Evolutionary conservation across 805 yeast species (phyloP), one percentile per base, ranked within the genome.

Genomic region (Cyberlindnera mrakii): DNA sequence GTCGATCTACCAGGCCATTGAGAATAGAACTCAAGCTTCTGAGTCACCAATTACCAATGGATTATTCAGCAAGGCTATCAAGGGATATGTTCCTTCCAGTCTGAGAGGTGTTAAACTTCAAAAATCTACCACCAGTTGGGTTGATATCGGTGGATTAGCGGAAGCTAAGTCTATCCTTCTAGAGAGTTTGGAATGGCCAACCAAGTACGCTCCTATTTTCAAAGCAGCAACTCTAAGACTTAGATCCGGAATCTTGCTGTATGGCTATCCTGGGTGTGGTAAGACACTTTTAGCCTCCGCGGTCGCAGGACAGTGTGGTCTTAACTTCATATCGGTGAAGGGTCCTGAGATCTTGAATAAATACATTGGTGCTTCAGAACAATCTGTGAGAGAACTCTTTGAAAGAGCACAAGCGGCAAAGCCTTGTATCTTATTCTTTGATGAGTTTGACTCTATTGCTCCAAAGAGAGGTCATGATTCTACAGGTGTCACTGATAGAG

Each of bases 231-330:
- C 98, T 0, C 67, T 91, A 41, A 67, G 98, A 43, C 69, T 91
- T 41, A 73, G 98, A 54, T 87, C 96, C 0, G 99, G 99, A 40
- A 78, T 91, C 19, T 66, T 91, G 40, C 72, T 91, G 13, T 91
- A 91, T 62, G 99, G 99, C 0, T 91, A 87, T 59, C 98, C 99
- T 0, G 99, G 99, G 2, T 91, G 99, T 65, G 99, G 99, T 37
- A 91, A 91, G 63, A 91, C 98, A 0, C 69, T 90, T 48, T 63
- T 91, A 33, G 98, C 98, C 0, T 84, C 93, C 44, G 96, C 97
- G 0, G 85, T 91, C 40, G 95, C 96, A 2, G 82, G 88, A 1
- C 93, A 90, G 59, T 89, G 96, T 65, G 97, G 97, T 0, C 69
- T 91, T 46, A 91, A 91, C 55, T 91, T 91, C 59, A 90, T 91